phyloP scores from a whole-genome alignment of 352 stramenopile genomes.

The Pythium sp. region DNA sequence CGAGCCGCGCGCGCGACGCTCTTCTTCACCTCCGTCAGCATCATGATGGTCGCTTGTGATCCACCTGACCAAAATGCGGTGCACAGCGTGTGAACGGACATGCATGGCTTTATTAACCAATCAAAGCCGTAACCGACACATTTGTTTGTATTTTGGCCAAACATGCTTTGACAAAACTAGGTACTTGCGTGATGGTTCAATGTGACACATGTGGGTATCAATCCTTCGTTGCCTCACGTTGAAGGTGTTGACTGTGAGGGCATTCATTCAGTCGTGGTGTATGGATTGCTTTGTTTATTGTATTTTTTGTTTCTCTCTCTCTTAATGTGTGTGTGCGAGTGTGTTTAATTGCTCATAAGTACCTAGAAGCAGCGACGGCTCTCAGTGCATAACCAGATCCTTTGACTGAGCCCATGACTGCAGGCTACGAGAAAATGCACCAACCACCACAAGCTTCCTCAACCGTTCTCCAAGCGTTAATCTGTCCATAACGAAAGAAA shows the following conservation, averaged over 20 bases:
- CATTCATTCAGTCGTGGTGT: background rate
- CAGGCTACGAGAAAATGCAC: constrained; percentile 1
- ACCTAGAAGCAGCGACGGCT: background rate
- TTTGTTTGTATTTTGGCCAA: background rate
- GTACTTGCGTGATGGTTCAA: background rate
- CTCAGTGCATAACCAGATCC: background rate
- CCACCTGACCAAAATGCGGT: background rate
- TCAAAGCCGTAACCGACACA: background rate
- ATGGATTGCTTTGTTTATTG: constrained; percentile 10
- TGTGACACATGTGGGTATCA: constrained; percentile 10
- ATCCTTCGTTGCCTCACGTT: background rate
- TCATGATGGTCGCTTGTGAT: background rate
- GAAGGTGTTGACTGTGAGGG: background rate
- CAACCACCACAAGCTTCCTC: background rate
- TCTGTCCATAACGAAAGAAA: constrained; percentile 2
- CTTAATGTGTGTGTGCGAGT: constrained; percentile 8
- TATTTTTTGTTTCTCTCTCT: constrained; percentile 2
- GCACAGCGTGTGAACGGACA: background rate
- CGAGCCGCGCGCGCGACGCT: constrained; percentile 1
- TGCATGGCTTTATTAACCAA: background rate
- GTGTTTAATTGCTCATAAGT: constrained; percentile 14
- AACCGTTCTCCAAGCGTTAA: background rate
- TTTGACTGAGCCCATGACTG: background rate
- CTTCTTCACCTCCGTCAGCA: constrained; percentile 9
- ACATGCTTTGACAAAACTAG: background rate